Evolutionary conservation across 768 basidiomycete genomes (phyloP).

Genomic region (Russula lepida): DNA sequence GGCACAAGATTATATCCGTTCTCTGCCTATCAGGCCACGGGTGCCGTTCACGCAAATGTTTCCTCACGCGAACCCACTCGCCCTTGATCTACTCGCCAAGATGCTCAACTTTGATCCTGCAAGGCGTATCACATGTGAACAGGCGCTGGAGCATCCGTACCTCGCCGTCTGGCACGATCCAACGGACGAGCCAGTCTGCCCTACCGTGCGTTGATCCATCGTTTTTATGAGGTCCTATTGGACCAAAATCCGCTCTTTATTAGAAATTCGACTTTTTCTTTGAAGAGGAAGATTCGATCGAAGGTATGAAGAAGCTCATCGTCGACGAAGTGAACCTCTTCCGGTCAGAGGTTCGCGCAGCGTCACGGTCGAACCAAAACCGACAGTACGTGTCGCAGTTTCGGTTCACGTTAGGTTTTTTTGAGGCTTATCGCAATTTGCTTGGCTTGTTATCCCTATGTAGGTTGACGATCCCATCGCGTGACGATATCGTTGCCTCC

Average conservation of each 20-base stretch:
- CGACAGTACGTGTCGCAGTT: slow-evolving; percentile 39
- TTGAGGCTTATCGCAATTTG: not conserved
- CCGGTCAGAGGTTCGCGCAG: slow-evolving; percentile 76
- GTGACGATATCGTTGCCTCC: slow-evolving; percentile 75
- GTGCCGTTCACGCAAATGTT: slow-evolving; percentile 88
- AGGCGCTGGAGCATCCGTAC: slow-evolving; percentile 93
- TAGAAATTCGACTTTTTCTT: slow-evolving; percentile 95
- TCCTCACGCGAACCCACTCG: slow-evolving; percentile 88
- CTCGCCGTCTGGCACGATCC: slow-evolving; percentile 97
- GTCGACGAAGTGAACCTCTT: slow-evolving; percentile 87
- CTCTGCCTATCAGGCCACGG: slow-evolving; percentile 92
- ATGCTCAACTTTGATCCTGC: slow-evolving; percentile 95
- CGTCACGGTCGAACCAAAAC: slow-evolving; percentile 70
- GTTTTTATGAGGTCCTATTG: not conserved
- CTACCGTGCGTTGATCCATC: slow-evolving; percentile 42
- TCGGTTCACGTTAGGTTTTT: not conserved
- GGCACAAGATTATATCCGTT: slow-evolving; percentile 98
- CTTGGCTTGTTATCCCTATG: not conserved
- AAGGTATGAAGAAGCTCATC: slow-evolving; percentile 95
- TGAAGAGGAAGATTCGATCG: slow-evolving; percentile 92
- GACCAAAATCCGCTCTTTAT: not conserved
- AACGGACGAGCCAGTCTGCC: slow-evolving; percentile 84
- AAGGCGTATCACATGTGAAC: slow-evolving; percentile 91
- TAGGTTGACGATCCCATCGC: slow-evolving; percentile 70
- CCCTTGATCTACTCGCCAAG: slow-evolving; percentile 85